phyloP scores from a whole-genome alignment of 805 yeast genomes.

The Sugiyamaella floridensis region DNA sequence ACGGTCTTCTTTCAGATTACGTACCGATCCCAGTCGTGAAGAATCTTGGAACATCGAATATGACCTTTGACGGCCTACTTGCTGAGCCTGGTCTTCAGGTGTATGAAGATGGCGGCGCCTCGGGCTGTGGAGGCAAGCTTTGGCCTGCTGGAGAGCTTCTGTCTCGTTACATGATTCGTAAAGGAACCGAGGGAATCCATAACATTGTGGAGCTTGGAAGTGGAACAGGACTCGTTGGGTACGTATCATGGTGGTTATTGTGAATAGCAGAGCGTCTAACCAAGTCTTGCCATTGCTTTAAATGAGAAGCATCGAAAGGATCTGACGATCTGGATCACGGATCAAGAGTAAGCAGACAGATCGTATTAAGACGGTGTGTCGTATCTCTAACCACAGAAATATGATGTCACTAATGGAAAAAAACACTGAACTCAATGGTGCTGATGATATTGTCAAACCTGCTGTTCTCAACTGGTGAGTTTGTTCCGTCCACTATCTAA shows the following conservation, averaged over 20 bases:
- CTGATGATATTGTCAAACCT: constrained; percentile 35
- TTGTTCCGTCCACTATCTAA: background rate
- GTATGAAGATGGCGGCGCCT: constrained; percentile 50
- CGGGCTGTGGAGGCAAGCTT: constrained; percentile 58
- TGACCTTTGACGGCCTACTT: constrained; percentile 37
- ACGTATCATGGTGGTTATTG: constrained; percentile 9
- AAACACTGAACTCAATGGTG: constrained; percentile 39
- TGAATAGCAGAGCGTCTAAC: background rate
- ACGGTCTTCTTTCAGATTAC: constrained; percentile 8
- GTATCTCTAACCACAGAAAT: constrained; percentile 18
- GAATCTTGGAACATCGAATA: constrained; percentile 35
- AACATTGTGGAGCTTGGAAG: constrained; percentile 47
- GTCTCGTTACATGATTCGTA: constrained; percentile 37
- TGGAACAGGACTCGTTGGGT: constrained; percentile 54
- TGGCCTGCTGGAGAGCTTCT: constrained; percentile 57
- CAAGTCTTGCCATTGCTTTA: constrained; percentile 26
- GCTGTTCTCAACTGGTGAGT: constrained; percentile 41
- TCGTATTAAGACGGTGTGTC: background rate
- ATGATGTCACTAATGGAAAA: constrained; percentile 42
- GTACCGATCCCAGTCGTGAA: constrained; percentile 32
- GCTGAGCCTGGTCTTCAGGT: constrained; percentile 33
- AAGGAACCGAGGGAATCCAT: constrained; percentile 18
- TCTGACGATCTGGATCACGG: constrained; percentile 41
- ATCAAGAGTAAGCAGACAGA: constrained; percentile 34
- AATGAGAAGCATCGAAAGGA: constrained; percentile 24